A percentile compares a stretch with the other conserved stretches of the same genome.
phyloP scores from a whole-genome alignment of 2,329 filamentous ascomycete genomes.

The Sordariomycetes sp. region DNA sequence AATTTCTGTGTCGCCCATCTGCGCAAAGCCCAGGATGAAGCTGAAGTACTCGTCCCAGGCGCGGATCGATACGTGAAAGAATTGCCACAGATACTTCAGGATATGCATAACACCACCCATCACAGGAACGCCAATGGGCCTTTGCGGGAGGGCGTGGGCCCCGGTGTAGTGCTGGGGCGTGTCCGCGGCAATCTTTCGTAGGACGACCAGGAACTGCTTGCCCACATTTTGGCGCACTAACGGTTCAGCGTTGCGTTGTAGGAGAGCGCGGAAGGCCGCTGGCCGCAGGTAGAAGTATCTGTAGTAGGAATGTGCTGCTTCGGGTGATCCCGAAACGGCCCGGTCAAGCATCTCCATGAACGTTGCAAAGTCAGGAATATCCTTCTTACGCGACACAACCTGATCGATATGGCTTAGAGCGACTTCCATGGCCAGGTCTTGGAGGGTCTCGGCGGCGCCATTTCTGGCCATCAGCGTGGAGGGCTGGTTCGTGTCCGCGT shows the following conservation, averaged over 20 bases:
- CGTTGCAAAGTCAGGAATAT: conserved; percentile 50
- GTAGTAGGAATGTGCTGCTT: conserved; percentile 42
- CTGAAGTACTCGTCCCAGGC: conserved; percentile 73
- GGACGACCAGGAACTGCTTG: conserved; percentile 39
- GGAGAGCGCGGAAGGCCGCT: conserved; percentile 51
- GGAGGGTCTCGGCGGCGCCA: conserved; percentile 22
- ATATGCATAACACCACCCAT: conserved; percentile 31
- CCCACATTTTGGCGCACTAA: conserved; percentile 44
- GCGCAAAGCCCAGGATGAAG: conserved; percentile 57
- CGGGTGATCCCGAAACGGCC: conserved; percentile 34
- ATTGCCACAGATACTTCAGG: conserved; percentile 49
- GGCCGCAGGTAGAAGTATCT: conserved; percentile 50
- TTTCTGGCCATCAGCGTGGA: too few relatives aligned
- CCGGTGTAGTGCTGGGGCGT: conserved; percentile 41
- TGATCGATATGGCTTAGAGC: conserved; percentile 64
- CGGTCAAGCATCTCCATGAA: conserved; percentile 40
- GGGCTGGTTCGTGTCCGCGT: too few relatives aligned
- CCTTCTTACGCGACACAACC: conserved; percentile 62
- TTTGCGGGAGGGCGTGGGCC: too few relatives aligned
- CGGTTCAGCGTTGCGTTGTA: conserved; percentile 51
- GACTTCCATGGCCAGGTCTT: conserved; percentile 43
- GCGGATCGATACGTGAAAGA: conserved; percentile 51
- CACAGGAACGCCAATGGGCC: conserved; percentile 10
- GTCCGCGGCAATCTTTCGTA: conserved; percentile 40
- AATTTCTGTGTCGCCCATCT: conserved; percentile 49